Conservation (phyloP, 257 asterid genomes). For the Solanum okadae region DNA sequence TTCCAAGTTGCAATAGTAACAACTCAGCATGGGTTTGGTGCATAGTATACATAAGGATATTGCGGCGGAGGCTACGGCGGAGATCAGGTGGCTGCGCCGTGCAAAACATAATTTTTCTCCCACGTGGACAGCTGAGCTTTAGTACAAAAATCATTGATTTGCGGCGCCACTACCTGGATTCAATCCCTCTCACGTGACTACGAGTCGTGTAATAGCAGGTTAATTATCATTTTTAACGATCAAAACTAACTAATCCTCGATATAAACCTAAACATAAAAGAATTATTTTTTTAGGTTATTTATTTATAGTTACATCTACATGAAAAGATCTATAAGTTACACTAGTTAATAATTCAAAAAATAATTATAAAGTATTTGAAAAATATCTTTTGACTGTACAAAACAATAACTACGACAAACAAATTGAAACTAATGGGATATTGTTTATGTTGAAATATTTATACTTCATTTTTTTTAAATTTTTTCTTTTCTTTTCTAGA, state of each 20-base stretch:
- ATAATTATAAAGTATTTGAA: no score
- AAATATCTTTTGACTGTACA: no score
- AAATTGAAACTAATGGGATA: no score
- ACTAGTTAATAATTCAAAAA: no score
- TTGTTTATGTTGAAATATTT: no score
- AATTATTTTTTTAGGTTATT: no score
- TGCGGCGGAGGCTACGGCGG: constrained; percentile 24
- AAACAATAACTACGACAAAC: no score
- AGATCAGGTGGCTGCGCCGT: neutral
- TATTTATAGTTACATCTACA: no score
- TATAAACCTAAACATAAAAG: no score
- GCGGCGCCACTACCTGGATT: constrained; percentile 20
- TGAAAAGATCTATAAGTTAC: neutral
- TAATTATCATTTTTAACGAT: neutral
- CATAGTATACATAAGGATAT: neutral
- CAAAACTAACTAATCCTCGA: neutral
- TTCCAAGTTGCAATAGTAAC: neutral
- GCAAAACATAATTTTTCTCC: neutral
- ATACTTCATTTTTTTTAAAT: no score
- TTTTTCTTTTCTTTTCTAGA: no score
- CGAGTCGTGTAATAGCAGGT: neutral
- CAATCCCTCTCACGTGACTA: neutral
- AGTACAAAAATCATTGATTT: constrained; percentile 8
- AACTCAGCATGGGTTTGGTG: neutral
- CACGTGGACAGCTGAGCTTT: constrained; percentile 21